Percentiles rank a stretch among this genome's conserved stretches.
Evolutionary conservation across 768 basidiomycete genomes (phyloP).

Genomic region (Termitomyces sp.): DNA sequence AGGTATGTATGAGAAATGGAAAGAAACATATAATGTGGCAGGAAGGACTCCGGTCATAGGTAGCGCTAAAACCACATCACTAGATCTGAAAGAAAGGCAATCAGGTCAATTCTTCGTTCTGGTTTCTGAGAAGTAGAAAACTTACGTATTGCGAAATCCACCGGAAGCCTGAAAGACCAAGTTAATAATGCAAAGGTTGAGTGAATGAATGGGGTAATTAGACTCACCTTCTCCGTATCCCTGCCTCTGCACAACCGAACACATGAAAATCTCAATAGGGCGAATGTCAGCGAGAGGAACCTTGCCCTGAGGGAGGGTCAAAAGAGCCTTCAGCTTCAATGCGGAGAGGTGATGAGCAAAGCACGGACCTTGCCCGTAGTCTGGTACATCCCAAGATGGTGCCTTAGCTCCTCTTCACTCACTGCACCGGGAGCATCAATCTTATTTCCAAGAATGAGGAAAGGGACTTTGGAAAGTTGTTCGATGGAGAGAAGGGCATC

Average conservation of each 20-base stretch:
- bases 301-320: slow-evolving; percentile 68
- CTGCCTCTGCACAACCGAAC: slow-evolving; percentile 97
- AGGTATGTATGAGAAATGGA: slow-evolving; percentile 3
- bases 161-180: slow-evolving; percentile 64
- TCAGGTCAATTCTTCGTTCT: background rate
- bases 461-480: slow-evolving; percentile 92
- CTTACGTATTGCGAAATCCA: slow-evolving; percentile 97
- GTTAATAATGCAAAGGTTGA: background rate
- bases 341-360: slow-evolving; percentile 4
- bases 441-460: slow-evolving; percentile 98
- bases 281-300: slow-evolving; percentile 94
- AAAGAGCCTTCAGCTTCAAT: background rate
- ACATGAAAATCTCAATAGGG: slow-evolving; percentile 99
- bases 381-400: slow-evolving; percentile 92
- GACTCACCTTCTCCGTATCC: slow-evolving; percentile 90
- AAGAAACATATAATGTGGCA: background rate
- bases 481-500: slow-evolving; percentile 95
- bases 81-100: slow-evolving; percentile 27
- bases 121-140: slow-evolving; percentile 4
- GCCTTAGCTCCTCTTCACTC: slow-evolving; percentile 94
- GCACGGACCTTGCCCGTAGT: slow-evolving; percentile 95
- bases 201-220: background rate
- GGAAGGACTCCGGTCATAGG: slow-evolving; percentile 2
- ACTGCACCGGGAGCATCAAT: slow-evolving; percentile 98
- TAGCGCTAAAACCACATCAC: slow-evolving; percentile 2